These are phyloP conservation scores for Kwoniella sp. DNA, from an alignment of 768 basidiomycete species.

Conservation along the genomic window DNA sequence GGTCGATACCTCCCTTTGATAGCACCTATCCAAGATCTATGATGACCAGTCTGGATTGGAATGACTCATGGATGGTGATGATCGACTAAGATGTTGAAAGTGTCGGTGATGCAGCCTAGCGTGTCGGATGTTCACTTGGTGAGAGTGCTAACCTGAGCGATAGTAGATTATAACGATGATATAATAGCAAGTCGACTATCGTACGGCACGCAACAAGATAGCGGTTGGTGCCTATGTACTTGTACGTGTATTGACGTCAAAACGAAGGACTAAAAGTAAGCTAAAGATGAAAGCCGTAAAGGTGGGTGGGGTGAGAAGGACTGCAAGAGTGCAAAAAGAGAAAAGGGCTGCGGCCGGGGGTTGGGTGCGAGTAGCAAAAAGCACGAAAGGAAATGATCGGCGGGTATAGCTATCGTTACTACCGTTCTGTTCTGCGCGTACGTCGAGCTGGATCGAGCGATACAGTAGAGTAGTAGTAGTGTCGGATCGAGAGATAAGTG, in stretches of 20 bases:
- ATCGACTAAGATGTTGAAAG: neutral
- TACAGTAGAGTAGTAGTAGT: no score
- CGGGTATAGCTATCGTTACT: no score
- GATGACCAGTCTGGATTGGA: neutral
- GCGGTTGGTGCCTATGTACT: neutral
- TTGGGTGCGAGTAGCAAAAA: no score
- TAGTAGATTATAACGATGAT: neutral
- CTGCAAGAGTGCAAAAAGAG: no score
- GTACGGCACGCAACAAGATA: neutral
- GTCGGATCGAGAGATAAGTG: no score
- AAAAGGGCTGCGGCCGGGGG: no score
- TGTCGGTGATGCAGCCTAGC: neutral
- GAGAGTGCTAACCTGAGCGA: neutral
- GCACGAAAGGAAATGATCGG: no score
- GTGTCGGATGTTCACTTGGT: neutral
- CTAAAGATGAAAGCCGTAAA: neutral
- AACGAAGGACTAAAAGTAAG: neutral
- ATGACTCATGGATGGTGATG: neutral
- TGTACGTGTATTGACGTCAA: conserved; percentile 1
- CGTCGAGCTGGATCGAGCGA: no score
- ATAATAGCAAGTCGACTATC: neutral
- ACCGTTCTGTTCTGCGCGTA: no score
- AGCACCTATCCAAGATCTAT: neutral
- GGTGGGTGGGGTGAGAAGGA: no score
- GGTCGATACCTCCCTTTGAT: conserved; percentile 1